Conservation (phyloP, 306 rosid genomes). For the Aeschynomene evenia region DNA sequence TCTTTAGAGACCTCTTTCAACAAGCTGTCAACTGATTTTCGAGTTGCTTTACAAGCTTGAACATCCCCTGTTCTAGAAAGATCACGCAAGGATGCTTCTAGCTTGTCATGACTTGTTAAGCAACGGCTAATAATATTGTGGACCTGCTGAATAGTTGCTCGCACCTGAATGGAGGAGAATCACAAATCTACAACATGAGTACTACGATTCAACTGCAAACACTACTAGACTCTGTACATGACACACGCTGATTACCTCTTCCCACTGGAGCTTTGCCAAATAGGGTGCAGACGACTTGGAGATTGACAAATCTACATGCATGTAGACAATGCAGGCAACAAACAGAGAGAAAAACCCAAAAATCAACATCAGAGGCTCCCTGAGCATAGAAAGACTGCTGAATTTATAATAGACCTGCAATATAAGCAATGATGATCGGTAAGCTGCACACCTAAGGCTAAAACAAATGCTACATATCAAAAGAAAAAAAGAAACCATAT, state of each 20-base stretch:
- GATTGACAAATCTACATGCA: slow-evolving; percentile 84
- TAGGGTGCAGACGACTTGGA: slow-evolving; percentile 92
- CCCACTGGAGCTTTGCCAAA: slow-evolving; percentile 94
- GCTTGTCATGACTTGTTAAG: slow-evolving; percentile 66
- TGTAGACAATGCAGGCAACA: slow-evolving; percentile 68
- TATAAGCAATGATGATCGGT: slow-evolving; percentile 10
- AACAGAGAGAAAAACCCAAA: slow-evolving; percentile 77
- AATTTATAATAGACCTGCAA: slow-evolving; percentile 94
- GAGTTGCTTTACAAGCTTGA: slow-evolving; percentile 87
- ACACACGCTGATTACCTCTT: slow-evolving; percentile 61
- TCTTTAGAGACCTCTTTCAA: slow-evolving; percentile 89
- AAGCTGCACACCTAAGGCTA: slow-evolving; percentile 10
- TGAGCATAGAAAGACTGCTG: slow-evolving; percentile 81
- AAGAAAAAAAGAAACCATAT: slow-evolving; percentile 4
- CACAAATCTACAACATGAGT: not conserved
- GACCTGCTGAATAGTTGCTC: slow-evolving; percentile 61
- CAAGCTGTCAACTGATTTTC: slow-evolving; percentile 77
- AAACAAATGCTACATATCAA: not conserved
- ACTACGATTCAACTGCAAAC: slow-evolving; percentile 17
- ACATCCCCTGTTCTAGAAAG: slow-evolving; percentile 87
- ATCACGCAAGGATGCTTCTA: slow-evolving; percentile 84
- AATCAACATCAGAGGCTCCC: slow-evolving; percentile 92
- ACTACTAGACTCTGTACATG: slow-evolving; percentile 4
- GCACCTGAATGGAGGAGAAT: slow-evolving; percentile 64
- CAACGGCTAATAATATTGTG: slow-evolving; percentile 59